Conservation (phyloP, 208 protist genomes). For the Willaertia magna region DNA sequence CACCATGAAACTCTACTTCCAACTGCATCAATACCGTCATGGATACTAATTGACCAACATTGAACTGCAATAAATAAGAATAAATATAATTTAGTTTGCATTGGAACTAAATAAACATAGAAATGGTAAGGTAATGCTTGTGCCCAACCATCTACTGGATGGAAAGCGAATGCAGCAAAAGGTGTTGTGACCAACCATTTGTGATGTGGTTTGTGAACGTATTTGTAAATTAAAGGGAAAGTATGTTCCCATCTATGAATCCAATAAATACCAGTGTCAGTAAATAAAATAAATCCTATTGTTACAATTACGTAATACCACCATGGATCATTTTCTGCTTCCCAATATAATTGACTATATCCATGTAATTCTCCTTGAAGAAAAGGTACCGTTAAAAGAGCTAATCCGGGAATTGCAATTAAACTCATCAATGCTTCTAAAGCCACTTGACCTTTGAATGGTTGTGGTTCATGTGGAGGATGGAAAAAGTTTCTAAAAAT, state of each 20-base stretch:
- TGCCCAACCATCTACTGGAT: slow-evolving; percentile 43
- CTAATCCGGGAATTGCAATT: not conserved
- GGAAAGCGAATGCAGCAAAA: slow-evolving; percentile 44
- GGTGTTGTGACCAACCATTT: slow-evolving; percentile 20
- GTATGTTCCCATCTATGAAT: slow-evolving; percentile 39
- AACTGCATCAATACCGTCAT: slow-evolving; percentile 20
- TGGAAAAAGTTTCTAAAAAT: not conserved
- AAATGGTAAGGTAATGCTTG: slow-evolving; percentile 47
- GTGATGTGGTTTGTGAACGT: slow-evolving; percentile 46
- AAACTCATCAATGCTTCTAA: not conserved
- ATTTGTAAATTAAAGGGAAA: slow-evolving; percentile 34
- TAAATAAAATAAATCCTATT: slow-evolving; percentile 40
- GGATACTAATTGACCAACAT: slow-evolving; percentile 50
- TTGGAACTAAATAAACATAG: slow-evolving; percentile 37
- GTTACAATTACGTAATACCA: not conserved
- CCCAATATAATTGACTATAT: not conserved
- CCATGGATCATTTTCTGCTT: not conserved
- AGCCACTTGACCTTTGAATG: not conserved
- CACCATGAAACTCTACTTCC: not conserved
- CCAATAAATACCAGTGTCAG: slow-evolving; percentile 47
- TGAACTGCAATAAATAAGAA: slow-evolving; percentile 41
- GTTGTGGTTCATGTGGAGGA: not conserved
- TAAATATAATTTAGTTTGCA: slow-evolving; percentile 39
- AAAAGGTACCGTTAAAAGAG: not conserved
- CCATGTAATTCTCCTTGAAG: not conserved